Conservation (phyloP, 352 stramenopile species). For the Phytophthora citrophthora region DNA sequence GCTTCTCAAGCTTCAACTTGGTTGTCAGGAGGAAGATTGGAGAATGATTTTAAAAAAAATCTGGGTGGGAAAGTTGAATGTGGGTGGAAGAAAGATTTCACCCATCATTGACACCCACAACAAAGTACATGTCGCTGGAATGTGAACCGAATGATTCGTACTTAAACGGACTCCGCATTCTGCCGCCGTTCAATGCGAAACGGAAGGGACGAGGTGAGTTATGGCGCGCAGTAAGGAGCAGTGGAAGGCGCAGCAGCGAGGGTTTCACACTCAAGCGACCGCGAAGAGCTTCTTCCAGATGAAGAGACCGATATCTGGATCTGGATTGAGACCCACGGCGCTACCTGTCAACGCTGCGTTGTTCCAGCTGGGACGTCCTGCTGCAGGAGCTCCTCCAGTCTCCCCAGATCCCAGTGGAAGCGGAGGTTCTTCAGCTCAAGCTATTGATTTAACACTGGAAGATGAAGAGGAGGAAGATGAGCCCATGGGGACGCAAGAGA, state of each 20-base stretch:
- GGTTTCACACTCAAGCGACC: slow-evolving; percentile 19
- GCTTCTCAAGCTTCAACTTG: slow-evolving; percentile 33
- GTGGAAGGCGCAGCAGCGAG: slow-evolving; percentile 44
- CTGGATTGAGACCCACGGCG: slow-evolving; percentile 4
- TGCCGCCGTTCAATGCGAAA: slow-evolving; percentile 22
- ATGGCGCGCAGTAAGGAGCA: slow-evolving; percentile 51
- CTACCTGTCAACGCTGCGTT: slow-evolving; percentile 11
- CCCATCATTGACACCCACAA: no score
- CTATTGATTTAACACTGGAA: slow-evolving; percentile 68
- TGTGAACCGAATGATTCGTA: slow-evolving; percentile 9
- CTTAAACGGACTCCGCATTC: slow-evolving; percentile 9
- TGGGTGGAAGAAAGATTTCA: neutral
- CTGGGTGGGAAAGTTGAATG: slow-evolving; percentile 22
- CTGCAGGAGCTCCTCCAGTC: neutral
- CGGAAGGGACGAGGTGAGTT: neutral
- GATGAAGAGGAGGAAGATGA: slow-evolving; percentile 67
- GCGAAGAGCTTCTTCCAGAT: slow-evolving; percentile 20
- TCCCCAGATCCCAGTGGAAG: slow-evolving; percentile 3
- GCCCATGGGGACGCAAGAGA: slow-evolving; percentile 18
- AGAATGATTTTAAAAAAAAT: slow-evolving; percentile 2
- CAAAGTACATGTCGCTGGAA: no score
- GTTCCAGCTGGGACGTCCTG: slow-evolving; percentile 18
- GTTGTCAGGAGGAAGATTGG: slow-evolving; percentile 2
- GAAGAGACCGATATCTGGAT: slow-evolving; percentile 1
- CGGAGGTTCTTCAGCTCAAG: slow-evolving; percentile 4